Percentiles rank a stretch among this genome's conserved stretches.
Evolutionary conservation across 192 early-diverging fungal species (phyloP).

Genomic region (Coemansia guatemalensis): DNA sequence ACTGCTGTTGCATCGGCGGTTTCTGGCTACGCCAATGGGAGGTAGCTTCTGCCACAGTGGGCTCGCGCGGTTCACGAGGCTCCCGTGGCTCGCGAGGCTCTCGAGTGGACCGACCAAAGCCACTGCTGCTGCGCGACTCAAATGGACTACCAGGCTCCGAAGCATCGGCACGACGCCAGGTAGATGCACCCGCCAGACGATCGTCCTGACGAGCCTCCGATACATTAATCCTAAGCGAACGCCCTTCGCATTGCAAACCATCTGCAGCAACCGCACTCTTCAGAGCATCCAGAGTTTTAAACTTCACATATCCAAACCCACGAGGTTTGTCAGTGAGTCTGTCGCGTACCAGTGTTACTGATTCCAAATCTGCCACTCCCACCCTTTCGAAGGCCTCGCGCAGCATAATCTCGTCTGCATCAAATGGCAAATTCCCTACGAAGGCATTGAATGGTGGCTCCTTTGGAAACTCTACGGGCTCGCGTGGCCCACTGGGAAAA

Average conservation of each 20-base stretch:
- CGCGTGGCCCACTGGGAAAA: constrained; percentile 18
- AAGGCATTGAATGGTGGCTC: constrained; percentile 86
- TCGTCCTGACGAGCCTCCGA: constrained; percentile 71
- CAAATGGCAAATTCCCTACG: constrained; percentile 90
- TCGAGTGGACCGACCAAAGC: constrained; percentile 12
- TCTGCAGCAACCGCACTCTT: constrained; percentile 68
- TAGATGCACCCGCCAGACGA: constrained; percentile 13
- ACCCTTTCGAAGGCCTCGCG: constrained; percentile 68
- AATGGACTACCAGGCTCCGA: constrained; percentile 19
- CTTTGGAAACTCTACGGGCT: constrained; percentile 70
- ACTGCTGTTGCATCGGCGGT: neutral
- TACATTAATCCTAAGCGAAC: constrained; percentile 80
- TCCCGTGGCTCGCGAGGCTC: constrained; percentile 9
- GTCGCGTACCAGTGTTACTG: constrained; percentile 81
- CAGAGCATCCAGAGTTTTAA: constrained; percentile 80
- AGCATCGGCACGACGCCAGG: constrained; percentile 34
- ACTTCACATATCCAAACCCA: constrained; percentile 97
- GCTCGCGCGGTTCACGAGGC: constrained; percentile 21
- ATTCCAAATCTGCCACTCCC: constrained; percentile 65
- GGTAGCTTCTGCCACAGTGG: constrained; percentile 24
- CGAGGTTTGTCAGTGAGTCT: constrained; percentile 75
- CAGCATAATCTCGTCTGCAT: constrained; percentile 74
- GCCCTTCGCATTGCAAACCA: constrained; percentile 58
- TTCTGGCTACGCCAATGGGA: constrained; percentile 41
- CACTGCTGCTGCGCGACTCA: constrained; percentile 37